Percentiles rank a stretch among this genome's conserved stretches.
phyloP scores from a whole-genome alignment of 2,329 filamentous ascomycete genomes.

The Tolypocladium album region DNA sequence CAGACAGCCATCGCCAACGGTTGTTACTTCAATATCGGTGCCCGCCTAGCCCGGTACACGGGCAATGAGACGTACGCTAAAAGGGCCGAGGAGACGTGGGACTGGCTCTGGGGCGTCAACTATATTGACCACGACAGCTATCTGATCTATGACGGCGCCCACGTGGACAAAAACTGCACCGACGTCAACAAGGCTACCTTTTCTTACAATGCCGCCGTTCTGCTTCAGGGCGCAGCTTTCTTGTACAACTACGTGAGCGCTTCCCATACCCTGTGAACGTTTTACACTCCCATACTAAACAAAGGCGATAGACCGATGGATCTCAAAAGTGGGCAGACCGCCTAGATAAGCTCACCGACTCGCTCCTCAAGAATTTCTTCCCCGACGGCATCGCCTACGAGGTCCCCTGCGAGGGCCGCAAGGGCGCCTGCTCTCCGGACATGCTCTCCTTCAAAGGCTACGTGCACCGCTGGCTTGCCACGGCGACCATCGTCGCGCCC shows the following conservation, averaged over 20 bases:
- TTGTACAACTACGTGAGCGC: constrained; percentile 53
- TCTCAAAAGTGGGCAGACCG: constrained; percentile 43
- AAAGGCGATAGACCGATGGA: constrained; percentile 33
- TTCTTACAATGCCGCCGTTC: constrained; percentile 54
- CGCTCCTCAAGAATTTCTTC: constrained; percentile 41
- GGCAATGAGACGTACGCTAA: constrained; percentile 53
- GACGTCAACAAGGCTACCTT: constrained; percentile 52
- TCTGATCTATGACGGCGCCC: constrained; percentile 54
- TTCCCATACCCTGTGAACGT: too few species aligned
- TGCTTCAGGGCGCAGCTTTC: constrained; percentile 52
- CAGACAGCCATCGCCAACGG: constrained; percentile 45
- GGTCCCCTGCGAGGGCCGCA: constrained; percentile 48
- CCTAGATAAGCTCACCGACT: constrained; percentile 43
- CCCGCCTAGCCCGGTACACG: constrained; percentile 63
- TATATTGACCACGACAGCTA: constrained; percentile 50
- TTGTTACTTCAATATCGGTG: constrained; percentile 53
- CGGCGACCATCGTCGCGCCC: constrained; percentile 51
- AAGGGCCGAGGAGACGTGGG: constrained; percentile 49
- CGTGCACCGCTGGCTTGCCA: constrained; percentile 53
- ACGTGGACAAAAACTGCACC: constrained; percentile 47
- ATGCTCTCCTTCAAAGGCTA: constrained; percentile 66
- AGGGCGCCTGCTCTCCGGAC: constrained; percentile 54
- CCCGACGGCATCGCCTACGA: constrained; percentile 52
- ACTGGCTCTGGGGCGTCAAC: constrained; percentile 45
- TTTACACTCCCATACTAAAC: not conserved